Base-by-base conservation (phyloP, 371 early-diverging fungal genomes). In the Sporodiniella umbellata region DNA sequence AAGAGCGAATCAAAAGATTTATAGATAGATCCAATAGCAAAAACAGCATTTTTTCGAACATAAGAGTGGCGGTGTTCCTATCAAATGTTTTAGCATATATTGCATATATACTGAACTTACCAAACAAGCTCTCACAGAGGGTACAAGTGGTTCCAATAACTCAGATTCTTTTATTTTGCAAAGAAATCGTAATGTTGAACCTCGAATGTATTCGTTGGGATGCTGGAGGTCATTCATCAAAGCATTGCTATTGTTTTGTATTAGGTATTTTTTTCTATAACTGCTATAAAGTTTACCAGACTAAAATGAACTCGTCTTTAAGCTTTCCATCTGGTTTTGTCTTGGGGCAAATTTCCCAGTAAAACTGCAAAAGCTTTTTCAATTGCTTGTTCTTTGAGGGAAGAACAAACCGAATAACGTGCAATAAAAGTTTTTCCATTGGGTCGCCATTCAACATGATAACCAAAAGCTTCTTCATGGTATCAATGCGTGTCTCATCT, bases 181-280 rank as follows among this genome's bases (percentile, higher is more conserved):
- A 49, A 99, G 74, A 74, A 98, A 90, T 35, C 98, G 86, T 55
- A 99, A 85, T 12, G 95, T 96, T 2, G 88, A 85, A 21, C 98
- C 99, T 50, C 99, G 87, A 54, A 99, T 93, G 67, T 90, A 99
- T 79, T 99, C 99, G 75, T 99, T 99, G 21, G 99, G 98, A 73
- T 95, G 94, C 68, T 91, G 93, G 33, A 99, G 77, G 73, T 99
- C 99, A 61, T 95, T 98, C 68, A 94, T 78, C 45, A 99, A 80
- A 44, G 97, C 93, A 66, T 99, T 99, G 72, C 91, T 90, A 67
- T 14, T 31, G n/a, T 44, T 24, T 8, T 10, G 21, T 2, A 12
- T 40, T 14, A 22, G 10, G 8, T 14, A 26, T 10, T 39, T 26
- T 26, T 11, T 38, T 4, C 47, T 8, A 18, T 49, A n/a, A 19